Evolutionary conservation across 148 eudicot species (phyloP).

Genomic region (Euryodendron excelsum): DNA sequence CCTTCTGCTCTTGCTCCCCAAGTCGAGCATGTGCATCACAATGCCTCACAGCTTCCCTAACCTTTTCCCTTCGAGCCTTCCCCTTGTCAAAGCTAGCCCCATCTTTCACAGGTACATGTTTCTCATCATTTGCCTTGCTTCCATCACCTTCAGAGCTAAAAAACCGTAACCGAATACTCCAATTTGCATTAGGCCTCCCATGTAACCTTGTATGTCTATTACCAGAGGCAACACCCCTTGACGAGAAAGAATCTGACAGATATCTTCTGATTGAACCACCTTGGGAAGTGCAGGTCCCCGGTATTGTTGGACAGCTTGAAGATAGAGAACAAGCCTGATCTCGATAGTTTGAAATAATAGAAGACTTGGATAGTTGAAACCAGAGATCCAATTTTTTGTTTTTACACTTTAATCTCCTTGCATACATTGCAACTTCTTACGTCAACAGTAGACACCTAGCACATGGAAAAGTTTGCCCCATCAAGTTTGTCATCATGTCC

Average conservation of each 20-base stretch:
- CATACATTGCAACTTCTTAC: slow-evolving; percentile 62
- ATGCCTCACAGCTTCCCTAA: slow-evolving; percentile 25
- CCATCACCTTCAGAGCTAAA: slow-evolving; percentile 92
- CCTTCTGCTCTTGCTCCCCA: slow-evolving; percentile 92
- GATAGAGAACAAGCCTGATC: slow-evolving; percentile 27
- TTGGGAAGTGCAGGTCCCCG: slow-evolving; percentile 16
- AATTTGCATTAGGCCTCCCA: slow-evolving; percentile 30
- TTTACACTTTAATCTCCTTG: slow-evolving; percentile 54
- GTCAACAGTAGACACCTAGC: slow-evolving; percentile 26
- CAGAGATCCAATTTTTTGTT: slow-evolving; percentile 54
- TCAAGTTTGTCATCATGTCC: neutral
- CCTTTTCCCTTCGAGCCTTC: slow-evolving; percentile 30
- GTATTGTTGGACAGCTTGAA: slow-evolving; percentile 23
- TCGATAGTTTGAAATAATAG: slow-evolving; percentile 30
- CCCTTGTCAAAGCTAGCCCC: slow-evolving; percentile 42
- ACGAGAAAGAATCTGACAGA: slow-evolving; percentile 29
- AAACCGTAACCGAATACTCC: slow-evolving; percentile 33
- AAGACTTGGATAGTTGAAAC: slow-evolving; percentile 38
- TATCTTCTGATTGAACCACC: slow-evolving; percentile 35
- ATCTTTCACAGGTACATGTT: slow-evolving; percentile 45
- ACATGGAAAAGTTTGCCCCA: neutral
- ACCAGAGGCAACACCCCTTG: slow-evolving; percentile 15
- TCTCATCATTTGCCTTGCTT: slow-evolving; percentile 70
- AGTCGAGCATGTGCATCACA: slow-evolving; percentile 77
- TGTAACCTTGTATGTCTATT: slow-evolving; percentile 25